These are phyloP conservation scores for Phytophthora cryptogea DNA, from an alignment of 352 stramenopile genomes.

Conservation along the genomic window DNA sequence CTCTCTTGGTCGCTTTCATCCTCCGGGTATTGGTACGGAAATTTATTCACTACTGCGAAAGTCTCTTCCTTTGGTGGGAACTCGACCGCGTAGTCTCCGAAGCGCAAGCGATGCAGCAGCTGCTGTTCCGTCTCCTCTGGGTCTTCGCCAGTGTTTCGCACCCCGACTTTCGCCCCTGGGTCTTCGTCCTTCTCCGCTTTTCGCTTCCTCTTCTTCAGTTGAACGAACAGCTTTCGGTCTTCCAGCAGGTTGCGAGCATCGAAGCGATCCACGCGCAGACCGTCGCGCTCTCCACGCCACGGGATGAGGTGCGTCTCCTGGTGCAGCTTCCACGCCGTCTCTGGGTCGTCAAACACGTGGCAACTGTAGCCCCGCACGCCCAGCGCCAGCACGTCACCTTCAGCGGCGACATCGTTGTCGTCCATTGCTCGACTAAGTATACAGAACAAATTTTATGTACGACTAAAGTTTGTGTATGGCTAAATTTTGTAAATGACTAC, in stretches of 20 bases:
- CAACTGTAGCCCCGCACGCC: slow-evolving; percentile 56
- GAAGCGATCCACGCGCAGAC: slow-evolving; percentile 59
- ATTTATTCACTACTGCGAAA: slow-evolving; percentile 35
- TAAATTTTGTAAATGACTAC: neutral
- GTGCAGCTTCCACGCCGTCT: slow-evolving; percentile 53
- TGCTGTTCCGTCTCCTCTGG: slow-evolving; percentile 20
- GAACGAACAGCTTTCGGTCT: slow-evolving; percentile 49
- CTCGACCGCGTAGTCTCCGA: slow-evolving; percentile 49
- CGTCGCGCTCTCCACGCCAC: slow-evolving; percentile 46
- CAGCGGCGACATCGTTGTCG: neutral
- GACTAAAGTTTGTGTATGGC: too few species aligned
- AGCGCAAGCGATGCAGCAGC: slow-evolving; percentile 49
- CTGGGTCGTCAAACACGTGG: slow-evolving; percentile 54
- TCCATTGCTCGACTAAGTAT: slow-evolving; percentile 4
- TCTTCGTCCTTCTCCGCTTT: neutral
- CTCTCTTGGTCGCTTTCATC: slow-evolving; percentile 32
- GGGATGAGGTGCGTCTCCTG: slow-evolving; percentile 57
- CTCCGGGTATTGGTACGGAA: slow-evolving; percentile 51
- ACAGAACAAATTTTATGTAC: too few species aligned
- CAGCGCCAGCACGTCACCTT: slow-evolving; percentile 30
- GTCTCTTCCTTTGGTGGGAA: slow-evolving; percentile 29
- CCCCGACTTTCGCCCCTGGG: neutral
- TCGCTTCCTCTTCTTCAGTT: slow-evolving; percentile 46
- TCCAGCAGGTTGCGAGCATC: slow-evolving; percentile 68
- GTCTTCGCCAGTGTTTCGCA: neutral